A percentile compares a stretch with the other conserved stretches of the same genome.
These are phyloP conservation scores for Papilionanthe hybrid DNA, from an alignment of 116 monocot species.

Conservation along the genomic window DNA sequence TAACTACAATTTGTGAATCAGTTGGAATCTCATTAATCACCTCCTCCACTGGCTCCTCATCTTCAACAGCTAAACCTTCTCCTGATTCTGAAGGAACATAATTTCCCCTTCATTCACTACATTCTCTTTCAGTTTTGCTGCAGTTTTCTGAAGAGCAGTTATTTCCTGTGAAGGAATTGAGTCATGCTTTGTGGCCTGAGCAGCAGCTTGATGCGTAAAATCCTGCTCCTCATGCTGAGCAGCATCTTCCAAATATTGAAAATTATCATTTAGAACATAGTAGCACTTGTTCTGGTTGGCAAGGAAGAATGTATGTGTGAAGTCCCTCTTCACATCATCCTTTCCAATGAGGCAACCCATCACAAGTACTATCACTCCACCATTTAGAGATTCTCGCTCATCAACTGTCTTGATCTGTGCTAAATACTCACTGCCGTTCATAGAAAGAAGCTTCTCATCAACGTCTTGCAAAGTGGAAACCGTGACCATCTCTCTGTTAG, in stretches of 20 bases:
- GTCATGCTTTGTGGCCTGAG: constrained; percentile 15
- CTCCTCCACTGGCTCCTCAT: constrained; percentile 9
- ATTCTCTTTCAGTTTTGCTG: constrained; percentile 10
- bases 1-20: neutral
- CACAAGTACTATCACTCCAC: constrained; percentile 85
- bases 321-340: constrained; percentile 46
- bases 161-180: constrained; percentile 5
- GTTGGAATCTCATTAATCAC: constrained; percentile 16
- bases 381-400: constrained; percentile 68
- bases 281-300: constrained; percentile 89
- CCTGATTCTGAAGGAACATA: constrained; percentile 40
- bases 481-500: constrained; percentile 43
- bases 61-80: constrained; percentile 17
- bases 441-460: constrained; percentile 69
- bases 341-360: constrained; percentile 65
- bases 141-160: constrained; percentile 8
- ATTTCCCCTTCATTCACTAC: constrained; percentile 6
- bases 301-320: constrained; percentile 87
- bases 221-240: constrained; percentile 12
- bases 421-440: constrained; percentile 38
- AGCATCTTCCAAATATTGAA: constrained; percentile 41
- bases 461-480: constrained; percentile 69
- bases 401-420: constrained; percentile 80
- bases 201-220: constrained; percentile 20
- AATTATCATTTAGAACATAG: constrained; percentile 90